phyloP scores from a whole-genome alignment of 1,139 yeast genomes.

The Blastobotrys buckinghamii region DNA sequence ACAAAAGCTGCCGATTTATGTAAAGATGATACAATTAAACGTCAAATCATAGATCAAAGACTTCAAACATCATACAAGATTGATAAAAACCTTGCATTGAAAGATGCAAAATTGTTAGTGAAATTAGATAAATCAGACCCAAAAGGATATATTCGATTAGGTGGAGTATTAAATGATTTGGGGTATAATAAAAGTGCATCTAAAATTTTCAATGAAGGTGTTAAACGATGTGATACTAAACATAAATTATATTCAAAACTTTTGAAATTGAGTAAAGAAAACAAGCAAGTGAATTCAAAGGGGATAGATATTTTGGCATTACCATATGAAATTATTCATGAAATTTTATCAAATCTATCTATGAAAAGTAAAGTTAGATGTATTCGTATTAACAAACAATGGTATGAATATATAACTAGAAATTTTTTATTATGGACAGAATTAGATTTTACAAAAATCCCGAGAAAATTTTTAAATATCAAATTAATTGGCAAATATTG shows the following conservation, averaged over 20 bases:
- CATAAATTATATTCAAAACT: background rate
- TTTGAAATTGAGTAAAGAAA: background rate
- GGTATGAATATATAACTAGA: constrained; percentile 6
- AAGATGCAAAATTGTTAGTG: constrained; percentile 11
- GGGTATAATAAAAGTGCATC: constrained; percentile 3
- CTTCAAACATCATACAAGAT: constrained; percentile 2
- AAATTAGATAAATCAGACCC: constrained; percentile 4
- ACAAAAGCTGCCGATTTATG: too few species aligned
- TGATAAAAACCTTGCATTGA: constrained; percentile 8
- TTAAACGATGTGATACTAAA: background rate
- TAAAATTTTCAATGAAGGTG: constrained; percentile 8
- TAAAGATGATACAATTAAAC: background rate
- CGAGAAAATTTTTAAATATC: background rate
- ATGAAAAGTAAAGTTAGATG: constrained; percentile 8
- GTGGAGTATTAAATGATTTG: constrained; percentile 3
- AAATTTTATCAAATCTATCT: constrained; percentile 6
- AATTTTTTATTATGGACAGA: constrained; percentile 10
- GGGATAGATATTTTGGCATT: constrained; percentile 7
- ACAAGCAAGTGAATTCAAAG: background rate
- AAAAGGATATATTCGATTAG: constrained; percentile 12
- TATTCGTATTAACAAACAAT: constrained; percentile 7
- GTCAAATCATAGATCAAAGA: constrained; percentile 12
- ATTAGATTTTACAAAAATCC: constrained; percentile 5
- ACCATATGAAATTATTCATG: constrained; percentile 11
- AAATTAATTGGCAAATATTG: constrained; percentile 2